phyloP scores from a whole-genome alignment of 345 rosid species.

The Citrus maxima region DNA sequence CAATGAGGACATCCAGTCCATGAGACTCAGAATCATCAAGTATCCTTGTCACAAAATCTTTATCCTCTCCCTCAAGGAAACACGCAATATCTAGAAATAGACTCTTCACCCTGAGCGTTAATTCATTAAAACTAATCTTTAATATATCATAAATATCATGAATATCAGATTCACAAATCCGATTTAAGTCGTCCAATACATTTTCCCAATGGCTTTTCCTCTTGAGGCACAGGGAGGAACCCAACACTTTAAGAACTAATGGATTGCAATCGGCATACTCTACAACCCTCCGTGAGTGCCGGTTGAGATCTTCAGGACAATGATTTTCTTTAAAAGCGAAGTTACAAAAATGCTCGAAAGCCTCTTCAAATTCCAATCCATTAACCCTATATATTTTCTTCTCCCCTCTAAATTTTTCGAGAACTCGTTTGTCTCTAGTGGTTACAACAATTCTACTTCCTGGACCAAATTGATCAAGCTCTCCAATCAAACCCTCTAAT shows the following conservation, averaged over 20 bases:
- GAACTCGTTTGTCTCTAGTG: no score
- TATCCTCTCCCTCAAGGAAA: constrained; percentile 28
- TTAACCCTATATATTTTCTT: no score
- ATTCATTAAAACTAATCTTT: constrained; percentile 14
- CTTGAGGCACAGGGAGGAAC: neutral
- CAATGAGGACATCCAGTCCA: constrained; percentile 1
- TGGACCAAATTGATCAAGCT: no score
- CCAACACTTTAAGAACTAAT: neutral
- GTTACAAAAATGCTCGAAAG: no score
- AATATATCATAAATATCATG: neutral
- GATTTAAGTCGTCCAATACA: neutral
- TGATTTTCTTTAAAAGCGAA: no score
- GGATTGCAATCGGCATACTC: constrained; percentile 19
- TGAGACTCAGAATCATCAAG: neutral
- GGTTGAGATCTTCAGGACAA: no score
- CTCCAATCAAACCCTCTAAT: no score
- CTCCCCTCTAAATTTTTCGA: no score
- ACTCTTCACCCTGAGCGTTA: constrained; percentile 1
- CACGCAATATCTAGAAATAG: constrained; percentile 47
- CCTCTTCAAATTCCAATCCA: no score
- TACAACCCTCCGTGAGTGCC: fast-evolving
- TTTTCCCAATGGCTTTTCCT: neutral
- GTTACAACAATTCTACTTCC: no score
- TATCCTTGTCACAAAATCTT: constrained; percentile 14
- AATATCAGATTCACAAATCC: neutral